A percentile compares a stretch with the other conserved stretches of the same genome.
Conservation (phyloP, 2,329 filamentous ascomycete genomes). For the Colletotrichum camelliae region DNA sequence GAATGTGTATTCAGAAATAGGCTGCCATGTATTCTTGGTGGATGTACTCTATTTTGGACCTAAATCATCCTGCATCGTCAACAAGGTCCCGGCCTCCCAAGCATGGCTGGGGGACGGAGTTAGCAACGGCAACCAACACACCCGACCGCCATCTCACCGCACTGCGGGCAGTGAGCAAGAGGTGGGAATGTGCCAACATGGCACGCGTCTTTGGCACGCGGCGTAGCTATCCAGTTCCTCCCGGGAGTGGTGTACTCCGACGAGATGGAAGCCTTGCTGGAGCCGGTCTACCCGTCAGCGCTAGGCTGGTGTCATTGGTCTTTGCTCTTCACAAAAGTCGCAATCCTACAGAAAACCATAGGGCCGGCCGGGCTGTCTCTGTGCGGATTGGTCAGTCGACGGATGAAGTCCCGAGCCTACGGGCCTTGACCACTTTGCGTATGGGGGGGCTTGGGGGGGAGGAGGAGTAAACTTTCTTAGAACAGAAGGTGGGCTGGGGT, state of each 20-base stretch:
- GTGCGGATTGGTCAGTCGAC: background rate
- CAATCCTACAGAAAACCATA: background rate
- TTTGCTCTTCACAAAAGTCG: background rate
- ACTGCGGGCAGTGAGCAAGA: background rate
- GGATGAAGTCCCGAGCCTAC: background rate
- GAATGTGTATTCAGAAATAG: background rate
- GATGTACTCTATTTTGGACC: constrained; percentile 7
- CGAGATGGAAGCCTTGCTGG: background rate
- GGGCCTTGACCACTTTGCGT: background rate
- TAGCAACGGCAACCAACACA: background rate
- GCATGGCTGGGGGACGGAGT: background rate
- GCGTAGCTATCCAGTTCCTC: background rate
- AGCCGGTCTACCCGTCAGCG: background rate
- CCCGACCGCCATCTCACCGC: background rate
- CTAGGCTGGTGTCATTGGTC: background rate
- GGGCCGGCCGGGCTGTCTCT: background rate
- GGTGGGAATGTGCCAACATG: background rate
- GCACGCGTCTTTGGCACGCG: background rate
- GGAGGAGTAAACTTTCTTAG: background rate
- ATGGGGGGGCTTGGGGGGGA: background rate
- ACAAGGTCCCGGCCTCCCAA: background rate
- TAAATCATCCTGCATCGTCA: background rate
- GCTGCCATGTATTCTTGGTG: background rate
- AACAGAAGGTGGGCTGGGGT: background rate
- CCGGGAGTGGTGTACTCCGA: constrained; percentile 2